These are phyloP conservation scores for Martiniozyma abietophila DNA, from an alignment of 805 yeast species.

Conservation along the genomic window DNA sequence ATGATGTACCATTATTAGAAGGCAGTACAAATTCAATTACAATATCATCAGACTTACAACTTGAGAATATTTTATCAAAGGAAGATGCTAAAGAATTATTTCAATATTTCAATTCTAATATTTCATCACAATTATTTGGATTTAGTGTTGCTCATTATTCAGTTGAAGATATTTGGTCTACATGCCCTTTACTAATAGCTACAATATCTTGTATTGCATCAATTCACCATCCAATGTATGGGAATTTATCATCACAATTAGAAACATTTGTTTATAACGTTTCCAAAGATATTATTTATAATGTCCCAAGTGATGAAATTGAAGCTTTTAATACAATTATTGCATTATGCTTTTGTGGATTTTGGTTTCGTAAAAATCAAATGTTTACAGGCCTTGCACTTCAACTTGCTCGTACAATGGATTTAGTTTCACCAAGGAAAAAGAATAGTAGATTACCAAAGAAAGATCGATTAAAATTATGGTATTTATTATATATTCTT, in stretches of 20 bases:
- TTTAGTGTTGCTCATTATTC: constrained; percentile 45
- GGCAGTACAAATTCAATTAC: too few species aligned
- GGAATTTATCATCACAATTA: constrained; percentile 19
- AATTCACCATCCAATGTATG: constrained; percentile 41
- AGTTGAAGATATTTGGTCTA: constrained; percentile 40
- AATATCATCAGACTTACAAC: constrained; percentile 1
- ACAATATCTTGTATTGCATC: constrained; percentile 56
- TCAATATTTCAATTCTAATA: constrained; percentile 41
- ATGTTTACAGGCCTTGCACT: constrained; percentile 59
- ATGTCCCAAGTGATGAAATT: constrained; percentile 32
- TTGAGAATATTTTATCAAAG: constrained; percentile 16
- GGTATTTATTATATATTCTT: constrained; percentile 57
- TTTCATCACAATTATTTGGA: constrained; percentile 59
- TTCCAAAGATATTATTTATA: constrained; percentile 23
- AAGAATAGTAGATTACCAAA: constrained; percentile 8
- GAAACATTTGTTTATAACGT: constrained; percentile 23
- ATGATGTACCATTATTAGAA: too few species aligned
- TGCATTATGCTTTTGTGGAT: constrained; percentile 55
- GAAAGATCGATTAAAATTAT: constrained; percentile 44
- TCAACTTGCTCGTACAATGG: constrained; percentile 52
- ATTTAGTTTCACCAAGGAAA: constrained; percentile 28
- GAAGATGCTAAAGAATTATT: constrained; percentile 39
- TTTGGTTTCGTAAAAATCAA: constrained; percentile 59
- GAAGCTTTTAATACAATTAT: constrained; percentile 54
- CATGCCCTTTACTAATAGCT: constrained; percentile 48